Conservation (phyloP, 495 filamentous ascomycete genomes). For the Friedmanniomyces endolithicus region DNA sequence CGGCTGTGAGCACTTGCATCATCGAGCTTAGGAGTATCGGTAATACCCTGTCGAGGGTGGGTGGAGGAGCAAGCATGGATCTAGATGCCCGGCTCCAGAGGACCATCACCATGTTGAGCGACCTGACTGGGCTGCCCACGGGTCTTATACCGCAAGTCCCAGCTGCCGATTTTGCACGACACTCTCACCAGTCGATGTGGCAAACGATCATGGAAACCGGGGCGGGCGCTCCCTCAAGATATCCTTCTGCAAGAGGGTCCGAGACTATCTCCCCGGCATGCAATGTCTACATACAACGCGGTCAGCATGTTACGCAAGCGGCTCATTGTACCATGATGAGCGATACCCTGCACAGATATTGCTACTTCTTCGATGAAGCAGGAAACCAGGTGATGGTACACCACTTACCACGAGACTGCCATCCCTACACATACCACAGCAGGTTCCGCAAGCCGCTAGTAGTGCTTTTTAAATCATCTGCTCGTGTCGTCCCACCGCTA, state of each 20-base stretch:
- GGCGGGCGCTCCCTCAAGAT: background rate
- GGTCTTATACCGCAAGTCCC: background rate
- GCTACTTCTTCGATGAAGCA: background rate
- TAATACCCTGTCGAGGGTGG: background rate
- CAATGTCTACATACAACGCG: background rate
- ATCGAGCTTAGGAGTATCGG: background rate
- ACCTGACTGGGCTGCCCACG: background rate
- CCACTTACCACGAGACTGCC: background rate
- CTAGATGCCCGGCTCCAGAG: background rate
- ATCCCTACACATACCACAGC: conserved; percentile 1
- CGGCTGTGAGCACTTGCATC: background rate
- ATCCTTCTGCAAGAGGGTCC: background rate
- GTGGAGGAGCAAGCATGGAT: background rate
- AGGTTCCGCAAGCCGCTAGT: background rate
- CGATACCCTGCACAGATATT: background rate
- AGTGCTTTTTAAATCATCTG: background rate
- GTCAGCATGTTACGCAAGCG: background rate
- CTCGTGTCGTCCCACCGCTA: background rate
- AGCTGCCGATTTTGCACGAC: background rate
- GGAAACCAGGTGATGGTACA: background rate
- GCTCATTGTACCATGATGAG: background rate
- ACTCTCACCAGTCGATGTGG: background rate
- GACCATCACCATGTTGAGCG: background rate
- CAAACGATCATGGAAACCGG: background rate
- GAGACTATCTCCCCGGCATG: background rate